Conservation (phyloP, 106 monocot species). For the Platanthera zijinensis region DNA sequence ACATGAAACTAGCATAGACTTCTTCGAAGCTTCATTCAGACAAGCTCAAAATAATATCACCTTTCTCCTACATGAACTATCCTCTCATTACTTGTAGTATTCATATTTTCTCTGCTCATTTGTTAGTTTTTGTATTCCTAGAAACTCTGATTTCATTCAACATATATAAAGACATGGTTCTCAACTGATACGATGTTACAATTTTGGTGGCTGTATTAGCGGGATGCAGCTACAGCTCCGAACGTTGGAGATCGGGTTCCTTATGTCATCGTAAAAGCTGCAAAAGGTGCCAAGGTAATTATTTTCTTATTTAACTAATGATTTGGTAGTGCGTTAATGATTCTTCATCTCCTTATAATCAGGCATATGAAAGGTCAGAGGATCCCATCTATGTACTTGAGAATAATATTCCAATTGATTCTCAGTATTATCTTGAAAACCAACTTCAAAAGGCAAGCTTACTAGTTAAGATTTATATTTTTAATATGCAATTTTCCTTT, state of each 20-base stretch:
- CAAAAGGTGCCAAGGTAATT: conserved; percentile 98
- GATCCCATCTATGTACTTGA: conserved; percentile 98
- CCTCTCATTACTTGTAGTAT: neutral
- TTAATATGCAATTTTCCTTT: neutral
- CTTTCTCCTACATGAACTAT: neutral
- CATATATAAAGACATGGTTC: neutral
- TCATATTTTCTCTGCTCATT: neutral
- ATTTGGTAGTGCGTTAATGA: neutral
- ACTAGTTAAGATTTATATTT: neutral
- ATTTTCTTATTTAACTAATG: neutral
- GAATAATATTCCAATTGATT: conserved; percentile 96
- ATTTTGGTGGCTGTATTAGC: conserved; percentile 27
- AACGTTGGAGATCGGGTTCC: conserved; percentile 99
- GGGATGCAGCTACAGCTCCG: conserved; percentile 97
- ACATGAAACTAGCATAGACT: neutral
- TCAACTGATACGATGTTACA: neutral
- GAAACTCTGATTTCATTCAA: neutral
- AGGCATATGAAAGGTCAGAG: conserved; percentile 98
- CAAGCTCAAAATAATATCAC: neutral
- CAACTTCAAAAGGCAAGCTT: conserved; percentile 84
- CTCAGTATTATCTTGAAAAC: conserved; percentile 97
- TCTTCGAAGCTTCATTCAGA: neutral
- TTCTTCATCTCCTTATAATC: conserved; percentile 8
- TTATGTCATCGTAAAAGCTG: conserved; percentile 97
- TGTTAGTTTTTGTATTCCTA: neutral